Base-by-base conservation (phyloP, 441 rosid species). In the Raphanus hybrid region DNA sequence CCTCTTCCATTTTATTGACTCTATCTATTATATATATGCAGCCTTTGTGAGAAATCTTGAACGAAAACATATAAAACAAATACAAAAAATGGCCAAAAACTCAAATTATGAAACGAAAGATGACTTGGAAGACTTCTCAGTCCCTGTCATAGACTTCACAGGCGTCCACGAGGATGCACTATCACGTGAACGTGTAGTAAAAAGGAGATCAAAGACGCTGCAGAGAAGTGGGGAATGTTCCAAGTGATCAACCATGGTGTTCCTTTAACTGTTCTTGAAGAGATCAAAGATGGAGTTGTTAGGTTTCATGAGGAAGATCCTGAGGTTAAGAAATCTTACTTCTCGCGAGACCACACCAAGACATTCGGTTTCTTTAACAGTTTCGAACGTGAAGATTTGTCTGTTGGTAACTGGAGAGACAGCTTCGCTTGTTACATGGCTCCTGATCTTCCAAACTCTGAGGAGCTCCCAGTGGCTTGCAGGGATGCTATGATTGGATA, bases 201-300 rank as follows among this genome's bases (percentile, higher is more conserved):
- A 1, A 43, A 34, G 27, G 48, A 54, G 63, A 37, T 76, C 50
- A 61, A 63, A 70, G 43, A 76, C 1, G 80, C 75, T 35, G 61
- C 70, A 2, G 75, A 76, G 75, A 70, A 70, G 7, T 76, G 80
- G 77, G 79, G 90, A 5, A 79, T 86, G 23, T 80, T 85, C 37
- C 87, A 85, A 57, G 50, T 87, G 64, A 79, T 84, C 71, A 84
- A 88, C 20, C 89, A 86, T 5, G 89, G 84, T 35, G 82, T 87
- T 70, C 82, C 88, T 0, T 5, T 26, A 0, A 66, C 50, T 2
- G 52, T 84, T 11, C 68, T 88, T 69, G 87, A 81, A 2, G 85
- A 74, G 26, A 45, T 81, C 34, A 20, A 73, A 11, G 54, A 75
- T 0, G 83, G 85, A 0, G 41, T 82, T 0, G 54, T 78, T 2